Evolutionary conservation across 2,329 filamentous ascomycete species (phyloP).

Genomic region (Cryphonectria parasitica): DNA sequence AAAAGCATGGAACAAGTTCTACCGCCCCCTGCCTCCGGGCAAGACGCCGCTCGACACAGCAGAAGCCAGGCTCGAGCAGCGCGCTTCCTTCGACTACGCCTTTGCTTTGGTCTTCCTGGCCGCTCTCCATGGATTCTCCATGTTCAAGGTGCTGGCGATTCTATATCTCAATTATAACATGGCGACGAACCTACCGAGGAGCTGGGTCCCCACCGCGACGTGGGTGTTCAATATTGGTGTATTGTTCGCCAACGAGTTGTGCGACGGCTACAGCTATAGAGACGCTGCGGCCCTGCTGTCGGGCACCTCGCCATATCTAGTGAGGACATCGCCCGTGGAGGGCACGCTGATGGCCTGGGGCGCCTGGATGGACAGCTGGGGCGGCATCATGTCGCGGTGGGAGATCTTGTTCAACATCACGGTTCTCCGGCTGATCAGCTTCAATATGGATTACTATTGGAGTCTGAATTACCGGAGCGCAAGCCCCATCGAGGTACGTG

Average conservation of each 20-base stretch:
- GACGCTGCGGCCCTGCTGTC: constrained; percentile 61
- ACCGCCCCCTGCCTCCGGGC: constrained; percentile 41
- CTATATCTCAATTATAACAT: constrained; percentile 82
- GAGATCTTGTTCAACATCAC: constrained; percentile 98
- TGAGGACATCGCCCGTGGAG: constrained; percentile 38
- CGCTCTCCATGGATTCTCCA: constrained; percentile 83
- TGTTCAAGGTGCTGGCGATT: constrained; percentile 79
- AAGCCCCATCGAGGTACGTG: constrained; percentile 79
- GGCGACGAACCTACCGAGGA: constrained; percentile 70
- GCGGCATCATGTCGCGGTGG: constrained; percentile 88
- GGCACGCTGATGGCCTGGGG: constrained; percentile 61
- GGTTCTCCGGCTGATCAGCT: constrained; percentile 88
- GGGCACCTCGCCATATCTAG: constrained; percentile 25
- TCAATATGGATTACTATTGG: constrained; percentile 98
- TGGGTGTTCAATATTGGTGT: constrained; percentile 89
- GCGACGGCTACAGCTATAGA: constrained; percentile 73
- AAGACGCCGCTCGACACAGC: constrained; percentile 46
- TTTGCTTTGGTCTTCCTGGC: constrained; percentile 82
- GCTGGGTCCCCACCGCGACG: constrained; percentile 73
- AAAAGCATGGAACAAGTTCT: constrained; percentile 66
- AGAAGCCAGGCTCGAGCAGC: constrained; percentile 65
- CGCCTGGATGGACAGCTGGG: constrained; percentile 73
- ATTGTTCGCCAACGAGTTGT: constrained; percentile 89
- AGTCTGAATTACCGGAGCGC: constrained; percentile 67
- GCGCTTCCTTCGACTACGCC: constrained; percentile 78